phyloP scores from a whole-genome alignment of 257 asterid genomes.

The Parsonsia alboflavescens region DNA sequence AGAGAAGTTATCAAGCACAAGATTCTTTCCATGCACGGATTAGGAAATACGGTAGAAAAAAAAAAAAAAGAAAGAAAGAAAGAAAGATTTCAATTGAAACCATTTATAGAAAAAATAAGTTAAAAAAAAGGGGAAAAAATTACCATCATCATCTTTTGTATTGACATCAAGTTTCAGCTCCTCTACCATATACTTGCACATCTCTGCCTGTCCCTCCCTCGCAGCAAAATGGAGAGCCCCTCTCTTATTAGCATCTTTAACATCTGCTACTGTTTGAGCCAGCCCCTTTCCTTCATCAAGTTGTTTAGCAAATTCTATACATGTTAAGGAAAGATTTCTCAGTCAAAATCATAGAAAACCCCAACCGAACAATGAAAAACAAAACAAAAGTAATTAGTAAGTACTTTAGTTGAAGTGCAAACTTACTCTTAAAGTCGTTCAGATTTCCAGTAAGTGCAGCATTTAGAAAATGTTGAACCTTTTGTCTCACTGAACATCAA shows the following conservation, averaged over 20 bases:
- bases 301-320: conserved; percentile 49
- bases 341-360: not conserved
- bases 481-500: conserved; percentile 54
- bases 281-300: conserved; percentile 87
- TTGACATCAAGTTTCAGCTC: conserved; percentile 78
- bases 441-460: conserved; percentile 75
- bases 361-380: not conserved
- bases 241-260: conserved; percentile 95
- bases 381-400: not conserved
- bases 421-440: conserved; percentile 66
- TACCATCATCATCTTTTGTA: conserved; percentile 84
- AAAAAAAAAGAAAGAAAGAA: not conserved
- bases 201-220: conserved; percentile 81
- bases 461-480: conserved; percentile 55
- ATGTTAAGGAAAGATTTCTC: conserved; percentile 3
- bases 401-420: not conserved
- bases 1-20: not conserved
- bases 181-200: conserved; percentile 85
- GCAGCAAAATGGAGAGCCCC: conserved; percentile 96
- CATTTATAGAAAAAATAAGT: not conserved
- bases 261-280: conserved; percentile 57
- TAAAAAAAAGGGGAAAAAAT: not conserved
- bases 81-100: not conserved
- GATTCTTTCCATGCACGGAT: not conserved
- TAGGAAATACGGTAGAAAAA: not conserved